Evolutionary conservation across 768 basidiomycete species (phyloP), one percentile per base, ranked within the genome.

Genomic region (Strobilomyces echinocephalus): DNA sequence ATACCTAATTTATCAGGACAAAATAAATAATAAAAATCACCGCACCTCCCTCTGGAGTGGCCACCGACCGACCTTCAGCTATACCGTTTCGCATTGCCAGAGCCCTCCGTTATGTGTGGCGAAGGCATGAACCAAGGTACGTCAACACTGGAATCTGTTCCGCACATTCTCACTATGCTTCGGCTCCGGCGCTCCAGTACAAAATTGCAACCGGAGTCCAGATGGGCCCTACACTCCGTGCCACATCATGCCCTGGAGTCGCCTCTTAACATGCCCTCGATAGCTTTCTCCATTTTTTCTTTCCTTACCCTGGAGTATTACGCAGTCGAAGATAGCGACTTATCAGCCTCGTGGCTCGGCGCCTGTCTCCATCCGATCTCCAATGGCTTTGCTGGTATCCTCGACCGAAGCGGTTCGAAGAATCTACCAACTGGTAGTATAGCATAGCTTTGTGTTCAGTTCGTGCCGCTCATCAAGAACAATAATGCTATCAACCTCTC

Each of bases 261-360:
- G 36, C 30, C 33, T 26, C 9, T n/a, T 11, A 21, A 24, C 1
- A 16, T 8, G 7, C 8, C 11, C 10, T 26, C 9, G 15, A 11
- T 14, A 16, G n/a, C 8, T 50, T 10, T 14, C 12, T 18, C 24
- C 1, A 14, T 8, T 20, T 14, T 15, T 21, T 3, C 20, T 5
- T 46, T 35, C 20, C 31, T n/a, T 41, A 0, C 47, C 55, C 42
- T 47, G 48, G 56, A 57, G 43, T 11, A 8, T 33, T n/a, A n/a
- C 31, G 15, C 12, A 42, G 30, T 26, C 9, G n/a, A 39, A 14
- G 9, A 36, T 20, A 3, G 43, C 20, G 8, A 18, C 3, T 14
- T 40, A 33, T 41, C 16, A n/a, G 11, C 33, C 26, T 44, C 7
- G 14, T 42, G 12, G 7, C 36, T 10, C 16, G 24, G 28, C 15